Evolutionary conservation across 495 filamentous ascomycete genomes (phyloP).

Genomic region (Penicillium angulare): DNA sequence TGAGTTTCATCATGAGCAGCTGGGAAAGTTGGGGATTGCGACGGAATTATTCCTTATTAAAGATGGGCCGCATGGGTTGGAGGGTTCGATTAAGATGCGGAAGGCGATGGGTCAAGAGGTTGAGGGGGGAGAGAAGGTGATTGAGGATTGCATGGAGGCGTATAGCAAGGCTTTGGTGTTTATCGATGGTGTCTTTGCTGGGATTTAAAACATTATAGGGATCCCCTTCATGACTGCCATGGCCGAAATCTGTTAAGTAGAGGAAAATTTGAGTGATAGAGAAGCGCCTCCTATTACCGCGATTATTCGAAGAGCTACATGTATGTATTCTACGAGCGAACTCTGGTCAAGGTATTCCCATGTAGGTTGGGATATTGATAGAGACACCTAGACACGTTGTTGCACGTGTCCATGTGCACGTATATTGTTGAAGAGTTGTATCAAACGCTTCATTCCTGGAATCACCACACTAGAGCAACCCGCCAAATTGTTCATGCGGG

Average conservation of each 20-base stretch:
- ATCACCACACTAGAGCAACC: slow-evolving; percentile 1
- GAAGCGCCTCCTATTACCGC: too few relatives aligned
- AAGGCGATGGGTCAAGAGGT: neutral
- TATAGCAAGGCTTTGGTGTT: slow-evolving; percentile 12
- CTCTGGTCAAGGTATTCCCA: too few relatives aligned
- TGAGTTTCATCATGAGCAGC: slow-evolving; percentile 15
- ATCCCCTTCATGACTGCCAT: too few relatives aligned
- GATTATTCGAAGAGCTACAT: neutral
- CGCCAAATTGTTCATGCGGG: neutral
- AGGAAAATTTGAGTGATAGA: too few relatives aligned
- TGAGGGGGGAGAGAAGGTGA: neutral
- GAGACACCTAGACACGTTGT: neutral
- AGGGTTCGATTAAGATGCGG: slow-evolving; percentile 2
- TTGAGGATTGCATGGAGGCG: slow-evolving; percentile 8
- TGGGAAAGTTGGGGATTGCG: slow-evolving; percentile 9
- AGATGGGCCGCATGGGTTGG: slow-evolving; percentile 14
- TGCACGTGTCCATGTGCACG: neutral
- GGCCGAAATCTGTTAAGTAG: too few relatives aligned
- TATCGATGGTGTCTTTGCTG: slow-evolving; percentile 12
- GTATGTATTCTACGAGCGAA: too few relatives aligned
- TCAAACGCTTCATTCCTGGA: neutral
- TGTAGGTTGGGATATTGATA: too few relatives aligned
- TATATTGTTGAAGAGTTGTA: neutral
- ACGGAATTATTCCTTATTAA: slow-evolving; percentile 15
- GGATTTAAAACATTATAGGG: too few relatives aligned